Conservation (phyloP, 2,329 filamentous ascomycete species). For the Diaporthe citrichinensis region DNA sequence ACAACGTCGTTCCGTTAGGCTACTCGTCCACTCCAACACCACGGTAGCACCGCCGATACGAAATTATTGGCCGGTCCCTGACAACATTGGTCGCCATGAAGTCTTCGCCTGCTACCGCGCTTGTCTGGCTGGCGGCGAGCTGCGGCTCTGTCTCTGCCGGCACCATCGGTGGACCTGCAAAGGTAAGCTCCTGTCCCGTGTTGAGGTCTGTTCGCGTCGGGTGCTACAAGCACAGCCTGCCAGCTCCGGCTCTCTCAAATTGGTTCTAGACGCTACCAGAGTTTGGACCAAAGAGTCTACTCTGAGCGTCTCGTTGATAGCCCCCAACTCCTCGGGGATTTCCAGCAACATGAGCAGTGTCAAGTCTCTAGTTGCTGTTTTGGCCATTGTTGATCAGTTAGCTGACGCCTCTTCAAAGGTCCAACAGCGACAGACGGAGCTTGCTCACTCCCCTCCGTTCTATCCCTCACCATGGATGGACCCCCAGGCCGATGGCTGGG, state of each 20-base stretch:
- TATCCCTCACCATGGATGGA: slow-evolving; percentile 93
- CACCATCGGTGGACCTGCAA: slow-evolving; percentile 42
- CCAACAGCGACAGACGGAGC: slow-evolving; percentile 43
- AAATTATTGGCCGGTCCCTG: background rate
- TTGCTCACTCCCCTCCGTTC: slow-evolving; percentile 68
- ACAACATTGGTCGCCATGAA: slow-evolving; percentile 45
- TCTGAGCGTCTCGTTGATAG: too few relatives aligned
- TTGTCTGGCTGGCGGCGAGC: slow-evolving; percentile 45
- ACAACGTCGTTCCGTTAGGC: slow-evolving; percentile 20
- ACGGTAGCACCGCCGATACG: slow-evolving; percentile 24
- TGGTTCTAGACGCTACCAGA: background rate
- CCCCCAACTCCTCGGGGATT: background rate
- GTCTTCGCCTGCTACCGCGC: slow-evolving; percentile 40
- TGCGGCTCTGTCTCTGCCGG: slow-evolving; percentile 44
- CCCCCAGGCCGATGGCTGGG: slow-evolving; percentile 79
- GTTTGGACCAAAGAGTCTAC: background rate
- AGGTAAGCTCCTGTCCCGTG: slow-evolving; percentile 33
- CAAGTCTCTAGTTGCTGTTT: background rate
- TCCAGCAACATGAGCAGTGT: background rate
- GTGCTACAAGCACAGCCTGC: background rate
- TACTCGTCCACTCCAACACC: background rate
- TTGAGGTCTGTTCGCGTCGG: background rate
- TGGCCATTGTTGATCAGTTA: slow-evolving; percentile 5
- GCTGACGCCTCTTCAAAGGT: slow-evolving; percentile 46
- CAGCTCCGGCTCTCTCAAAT: background rate